Conservation (phyloP, 2,329 filamentous ascomycete genomes). For the Davidsoniella eucalypti region DNA sequence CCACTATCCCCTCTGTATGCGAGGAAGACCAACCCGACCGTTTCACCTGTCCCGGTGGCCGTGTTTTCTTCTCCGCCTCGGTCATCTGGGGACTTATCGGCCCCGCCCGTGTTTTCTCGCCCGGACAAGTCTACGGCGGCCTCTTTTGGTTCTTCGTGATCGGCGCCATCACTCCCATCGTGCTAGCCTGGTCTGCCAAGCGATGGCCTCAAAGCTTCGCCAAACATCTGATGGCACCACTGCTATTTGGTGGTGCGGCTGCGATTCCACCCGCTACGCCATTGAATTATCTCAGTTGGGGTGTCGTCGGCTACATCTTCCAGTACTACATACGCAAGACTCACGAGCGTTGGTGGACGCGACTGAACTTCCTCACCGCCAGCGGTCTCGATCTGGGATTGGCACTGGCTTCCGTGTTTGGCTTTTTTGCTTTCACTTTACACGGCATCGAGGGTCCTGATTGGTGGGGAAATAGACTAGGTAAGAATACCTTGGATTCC, state of each 20-base stretch:
- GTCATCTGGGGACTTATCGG: slow-evolving; percentile 54
- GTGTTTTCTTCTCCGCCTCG: slow-evolving; percentile 48
- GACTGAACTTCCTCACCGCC: slow-evolving; percentile 56
- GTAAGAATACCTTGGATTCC: slow-evolving; percentile 44
- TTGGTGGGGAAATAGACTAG: slow-evolving; percentile 54
- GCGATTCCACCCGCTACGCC: slow-evolving; percentile 50
- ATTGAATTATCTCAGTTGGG: slow-evolving; percentile 61
- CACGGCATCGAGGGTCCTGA: slow-evolving; percentile 42
- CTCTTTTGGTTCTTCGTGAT: slow-evolving; percentile 44
- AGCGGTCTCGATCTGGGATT: slow-evolving; percentile 54
- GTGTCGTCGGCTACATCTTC: slow-evolving; percentile 52
- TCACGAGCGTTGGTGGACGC: slow-evolving; percentile 54
- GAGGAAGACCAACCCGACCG: slow-evolving; percentile 35
- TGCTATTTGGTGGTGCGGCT: slow-evolving; percentile 45
- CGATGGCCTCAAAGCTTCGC: slow-evolving; percentile 34
- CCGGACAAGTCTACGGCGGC: slow-evolving; percentile 42
- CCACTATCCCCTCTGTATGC: slow-evolving; percentile 48
- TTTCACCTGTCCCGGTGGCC: slow-evolving; percentile 47
- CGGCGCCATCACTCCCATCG: slow-evolving; percentile 35
- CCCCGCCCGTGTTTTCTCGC: slow-evolving; percentile 45
- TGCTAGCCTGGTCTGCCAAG: slow-evolving; percentile 33
- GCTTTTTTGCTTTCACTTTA: slow-evolving; percentile 54
- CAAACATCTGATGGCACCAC: slow-evolving; percentile 40
- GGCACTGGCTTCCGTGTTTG: slow-evolving; percentile 47
- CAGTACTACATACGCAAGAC: slow-evolving; percentile 49